A percentile compares a stretch with the other conserved stretches of the same genome.
These are phyloP conservation scores for Globisporangium camurandrum DNA, from an alignment of 352 stramenopile genomes.

Conservation along the genomic window DNA sequence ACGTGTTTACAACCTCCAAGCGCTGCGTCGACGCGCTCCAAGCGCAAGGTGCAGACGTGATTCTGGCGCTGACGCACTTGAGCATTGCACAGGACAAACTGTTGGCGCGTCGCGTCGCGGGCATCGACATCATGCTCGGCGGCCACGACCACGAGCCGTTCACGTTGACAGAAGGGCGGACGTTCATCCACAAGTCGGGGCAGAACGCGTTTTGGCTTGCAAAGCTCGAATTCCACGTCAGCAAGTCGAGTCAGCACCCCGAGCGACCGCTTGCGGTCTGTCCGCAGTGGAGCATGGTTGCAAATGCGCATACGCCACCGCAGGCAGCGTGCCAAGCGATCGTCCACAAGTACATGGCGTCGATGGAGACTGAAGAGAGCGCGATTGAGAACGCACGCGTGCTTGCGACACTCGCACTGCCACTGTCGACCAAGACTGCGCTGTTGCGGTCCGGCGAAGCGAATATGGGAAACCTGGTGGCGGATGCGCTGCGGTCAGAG, in stretches of 20 bases:
- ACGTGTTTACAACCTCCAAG: slow-evolving; percentile 28
- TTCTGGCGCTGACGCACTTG: slow-evolving; percentile 82
- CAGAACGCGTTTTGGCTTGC: slow-evolving; percentile 85
- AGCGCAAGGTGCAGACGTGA: slow-evolving; percentile 63
- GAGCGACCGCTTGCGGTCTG: too few species aligned
- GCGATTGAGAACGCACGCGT: too few species aligned
- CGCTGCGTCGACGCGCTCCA: slow-evolving; percentile 59
- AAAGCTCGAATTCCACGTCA: slow-evolving; percentile 67
- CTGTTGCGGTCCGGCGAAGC: slow-evolving; percentile 4
- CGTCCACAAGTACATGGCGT: slow-evolving; percentile 49
- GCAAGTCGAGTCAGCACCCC: slow-evolving; percentile 7
- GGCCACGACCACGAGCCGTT: slow-evolving; percentile 91
- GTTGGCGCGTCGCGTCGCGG: slow-evolving; percentile 47
- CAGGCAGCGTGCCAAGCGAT: slow-evolving; percentile 61
- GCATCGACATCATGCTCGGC: slow-evolving; percentile 83
- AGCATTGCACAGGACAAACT: slow-evolving; percentile 69
- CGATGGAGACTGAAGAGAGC: slow-evolving; percentile 54
- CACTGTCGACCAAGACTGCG: slow-evolving; percentile 57
- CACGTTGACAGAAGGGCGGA: slow-evolving; percentile 69
- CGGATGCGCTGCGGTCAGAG: slow-evolving; percentile 2
- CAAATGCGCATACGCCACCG: slow-evolving; percentile 2
- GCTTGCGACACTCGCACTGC: slow-evolving; percentile 36
- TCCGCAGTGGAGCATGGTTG: slow-evolving; percentile 6
- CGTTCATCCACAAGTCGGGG: slow-evolving; percentile 87
- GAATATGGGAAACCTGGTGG: slow-evolving; percentile 6